These are phyloP conservation scores for Blastosporella zonata DNA, from an alignment of 1,284 basidiomycete species.

Conservation along the genomic window DNA sequence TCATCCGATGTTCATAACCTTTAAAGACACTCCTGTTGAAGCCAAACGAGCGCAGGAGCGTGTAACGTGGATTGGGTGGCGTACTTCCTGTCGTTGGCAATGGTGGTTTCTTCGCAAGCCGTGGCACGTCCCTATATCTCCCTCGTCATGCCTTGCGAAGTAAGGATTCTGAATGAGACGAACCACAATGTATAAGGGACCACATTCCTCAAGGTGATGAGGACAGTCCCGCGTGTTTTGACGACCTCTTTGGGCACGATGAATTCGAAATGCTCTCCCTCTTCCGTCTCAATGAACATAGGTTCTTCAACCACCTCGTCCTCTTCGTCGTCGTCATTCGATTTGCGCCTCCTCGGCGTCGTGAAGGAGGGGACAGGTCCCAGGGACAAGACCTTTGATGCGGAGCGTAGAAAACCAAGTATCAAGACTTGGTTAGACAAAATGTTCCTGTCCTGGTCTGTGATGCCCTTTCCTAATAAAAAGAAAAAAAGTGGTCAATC, in stretches of 20 bases:
- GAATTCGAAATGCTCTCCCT: constrained; percentile 18
- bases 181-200: constrained; percentile 89
- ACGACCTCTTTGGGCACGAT: constrained; percentile 15
- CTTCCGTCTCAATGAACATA: constrained; percentile 24
- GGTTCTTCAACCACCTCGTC: constrained; percentile 35
- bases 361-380: constrained; percentile 54
- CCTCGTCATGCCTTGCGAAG: constrained; percentile 4
- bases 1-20: constrained; percentile 90
- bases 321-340: constrained; percentile 38
- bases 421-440: constrained; percentile 89
- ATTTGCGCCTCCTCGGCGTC: constrained; percentile 43
- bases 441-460: constrained; percentile 94
- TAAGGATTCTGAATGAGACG: constrained; percentile 20
- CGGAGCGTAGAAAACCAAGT: constrained; percentile 80
- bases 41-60: constrained; percentile 76
- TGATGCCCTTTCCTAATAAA: constrained; percentile 86
- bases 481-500: not conserved
- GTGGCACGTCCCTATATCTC: constrained; percentile 65
- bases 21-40: constrained; percentile 76
- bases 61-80: constrained; percentile 65
- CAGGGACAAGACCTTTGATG: constrained; percentile 56
- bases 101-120: constrained; percentile 76
- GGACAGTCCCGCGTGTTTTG: constrained; percentile 57
- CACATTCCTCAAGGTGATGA: constrained; percentile 87
- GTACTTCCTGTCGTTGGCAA: constrained; percentile 41